A percentile compares a stretch with the other conserved stretches of the same genome.
phyloP scores from a whole-genome alignment of 192 early-diverging fungal species.

The Paraglomus occultum region DNA sequence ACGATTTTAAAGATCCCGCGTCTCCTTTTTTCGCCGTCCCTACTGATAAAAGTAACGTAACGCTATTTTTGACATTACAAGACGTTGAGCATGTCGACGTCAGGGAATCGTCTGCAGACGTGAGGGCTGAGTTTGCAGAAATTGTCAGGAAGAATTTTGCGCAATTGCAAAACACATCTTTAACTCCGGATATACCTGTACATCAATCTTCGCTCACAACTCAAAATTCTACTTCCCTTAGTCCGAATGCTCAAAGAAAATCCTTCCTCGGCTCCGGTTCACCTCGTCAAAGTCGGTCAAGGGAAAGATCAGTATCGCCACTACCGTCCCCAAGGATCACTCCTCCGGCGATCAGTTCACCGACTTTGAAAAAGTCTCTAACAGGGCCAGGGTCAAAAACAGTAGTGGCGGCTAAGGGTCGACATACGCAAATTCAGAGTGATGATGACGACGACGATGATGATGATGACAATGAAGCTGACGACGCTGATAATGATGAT shows the following conservation, averaged over 20 bases:
- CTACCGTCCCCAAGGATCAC: not conserved
- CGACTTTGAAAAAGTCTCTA: too few relatives aligned
- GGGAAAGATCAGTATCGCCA: constrained; percentile 1
- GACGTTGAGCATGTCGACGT: constrained; percentile 24
- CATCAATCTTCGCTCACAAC: not conserved
- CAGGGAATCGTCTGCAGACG: constrained; percentile 40
- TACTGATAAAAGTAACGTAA: constrained; percentile 13
- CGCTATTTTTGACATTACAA: constrained; percentile 18
- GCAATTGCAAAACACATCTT: not conserved
- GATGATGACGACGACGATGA: constrained; percentile 23
- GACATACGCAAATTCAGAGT: constrained; percentile 21
- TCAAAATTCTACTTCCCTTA: not conserved
- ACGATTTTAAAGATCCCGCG: constrained; percentile 33
- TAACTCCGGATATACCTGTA: not conserved
- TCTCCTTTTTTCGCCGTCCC: constrained; percentile 27
- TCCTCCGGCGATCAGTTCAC: not conserved
- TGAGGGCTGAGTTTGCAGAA: constrained; percentile 43
- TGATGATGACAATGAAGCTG: too few relatives aligned
- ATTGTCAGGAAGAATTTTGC: constrained; percentile 30
- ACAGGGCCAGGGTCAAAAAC: not conserved
- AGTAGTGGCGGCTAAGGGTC: not conserved
- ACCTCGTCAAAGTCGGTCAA: not conserved
- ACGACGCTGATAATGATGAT: too few relatives aligned
- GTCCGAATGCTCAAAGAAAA: not conserved
- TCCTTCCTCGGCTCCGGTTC: not conserved